Evolutionary conservation across 2,329 filamentous ascomycete species (phyloP), one percentile per base, ranked within the genome.

Genomic region (Aureobasidium sp.): DNA sequence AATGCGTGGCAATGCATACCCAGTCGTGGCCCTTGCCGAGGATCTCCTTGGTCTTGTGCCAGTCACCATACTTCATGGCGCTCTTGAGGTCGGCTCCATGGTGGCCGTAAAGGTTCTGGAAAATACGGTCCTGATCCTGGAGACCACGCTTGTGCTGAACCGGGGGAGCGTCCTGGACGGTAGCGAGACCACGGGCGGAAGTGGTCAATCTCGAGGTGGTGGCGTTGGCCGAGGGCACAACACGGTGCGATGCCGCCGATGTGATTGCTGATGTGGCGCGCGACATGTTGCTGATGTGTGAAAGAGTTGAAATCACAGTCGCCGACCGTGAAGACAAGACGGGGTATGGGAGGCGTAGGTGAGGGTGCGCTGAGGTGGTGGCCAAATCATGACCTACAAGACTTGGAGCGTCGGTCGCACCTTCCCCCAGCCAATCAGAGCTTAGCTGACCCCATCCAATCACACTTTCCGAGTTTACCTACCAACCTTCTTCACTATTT

Each of bases 31-130:
- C 94, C 83, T 99, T 99, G 69, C 91, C 79, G 64, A 99, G 78
- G 63, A 99, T 99, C 76, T 99, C 94, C 84, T 99, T 99, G 62
- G 94, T 99, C 84, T 95, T 96, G 82, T 99, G 86, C 94, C 94
- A 99, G 77, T 97, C 94, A 70, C 94, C 94, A 83, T 96, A 96
- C 80, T 96, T 96, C 87, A 91, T 92, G 60, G 94, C 92, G 73
- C 87, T 91, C 82, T 94, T 93, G 70, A 99, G 80, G 76, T 97
- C 92, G 66, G 92, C 84, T 59, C 91, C 92, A 79, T 90, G 91
- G 74, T 94, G 91, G 72, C 91, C 87, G 80, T 99, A 99, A 64
- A 99, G 84, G 80, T 99, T 99, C 81, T 96, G 92, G 80, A 99
- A 99, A 78, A 99, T 99, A 71, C 94, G 87, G 80, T 99, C 94